Conservation (phyloP, 352 stramenopile species). For the Globisporangium camurandrum region DNA sequence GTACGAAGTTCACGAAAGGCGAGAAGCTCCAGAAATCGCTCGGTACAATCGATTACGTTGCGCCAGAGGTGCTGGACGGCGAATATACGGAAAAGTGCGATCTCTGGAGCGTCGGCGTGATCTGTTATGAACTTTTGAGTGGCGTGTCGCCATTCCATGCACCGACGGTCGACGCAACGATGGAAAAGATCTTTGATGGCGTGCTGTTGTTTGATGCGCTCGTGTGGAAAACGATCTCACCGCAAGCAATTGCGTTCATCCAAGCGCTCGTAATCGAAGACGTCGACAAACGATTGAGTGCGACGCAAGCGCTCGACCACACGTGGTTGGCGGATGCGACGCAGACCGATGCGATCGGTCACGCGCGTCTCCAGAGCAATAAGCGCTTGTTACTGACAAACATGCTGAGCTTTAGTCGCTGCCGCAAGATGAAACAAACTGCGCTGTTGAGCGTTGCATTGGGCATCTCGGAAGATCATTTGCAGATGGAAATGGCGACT, state of each 20-base stretch:
- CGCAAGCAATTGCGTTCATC: constrained; percentile 61
- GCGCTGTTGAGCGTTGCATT: constrained; percentile 65
- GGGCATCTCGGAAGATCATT: constrained; percentile 61
- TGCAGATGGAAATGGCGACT: constrained; percentile 68
- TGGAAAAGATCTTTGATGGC: constrained; percentile 78
- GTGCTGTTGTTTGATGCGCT: constrained; percentile 64
- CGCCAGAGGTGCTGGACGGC: constrained; percentile 72
- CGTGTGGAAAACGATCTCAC: constrained; percentile 58
- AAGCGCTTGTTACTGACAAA: constrained; percentile 67
- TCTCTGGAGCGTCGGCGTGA: constrained; percentile 73
- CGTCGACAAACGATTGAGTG: constrained; percentile 49
- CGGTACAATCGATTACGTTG: constrained; percentile 79
- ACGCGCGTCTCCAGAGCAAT: constrained; percentile 35
- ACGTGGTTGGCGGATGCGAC: constrained; percentile 40
- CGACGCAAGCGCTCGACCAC: constrained; percentile 56
- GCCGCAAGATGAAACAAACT: constrained; percentile 69
- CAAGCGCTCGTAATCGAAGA: constrained; percentile 78
- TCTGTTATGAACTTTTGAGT: constrained; percentile 70
- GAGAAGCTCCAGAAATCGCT: constrained; percentile 70
- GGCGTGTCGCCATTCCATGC: constrained; percentile 64
- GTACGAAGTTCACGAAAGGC: constrained; percentile 59
- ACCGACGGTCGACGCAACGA: constrained; percentile 63
- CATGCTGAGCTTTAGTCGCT: constrained; percentile 71
- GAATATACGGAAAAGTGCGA: constrained; percentile 82
- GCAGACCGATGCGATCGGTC: constrained; percentile 14